phyloP scores from a whole-genome alignment of 306 rosid species.

The Urtica urens region DNA sequence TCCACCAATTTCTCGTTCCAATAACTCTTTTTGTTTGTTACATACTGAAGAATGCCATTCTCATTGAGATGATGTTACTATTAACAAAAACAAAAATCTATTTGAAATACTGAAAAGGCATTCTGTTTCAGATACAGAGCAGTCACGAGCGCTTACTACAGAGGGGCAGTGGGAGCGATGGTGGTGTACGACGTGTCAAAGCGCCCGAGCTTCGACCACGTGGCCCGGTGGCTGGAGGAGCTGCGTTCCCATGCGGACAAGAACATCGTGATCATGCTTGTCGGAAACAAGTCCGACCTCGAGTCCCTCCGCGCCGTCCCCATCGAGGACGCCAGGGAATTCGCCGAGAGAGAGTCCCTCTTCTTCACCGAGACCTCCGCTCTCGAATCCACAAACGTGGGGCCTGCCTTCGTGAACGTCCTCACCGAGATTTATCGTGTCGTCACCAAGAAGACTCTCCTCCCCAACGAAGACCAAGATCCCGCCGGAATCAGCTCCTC shows the following conservation, averaged over 20 bases:
- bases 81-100: no score
- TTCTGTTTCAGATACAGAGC: conserved; percentile 65
- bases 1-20: no score
- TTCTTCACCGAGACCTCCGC: conserved; percentile 93
- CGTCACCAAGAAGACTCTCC: conserved; percentile 50
- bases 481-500: conserved; percentile 53
- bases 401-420: conserved; percentile 61
- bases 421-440: conserved; percentile 65
- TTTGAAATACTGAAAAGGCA: no score
- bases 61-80: no score
- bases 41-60: no score
- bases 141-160: conserved; percentile 87
- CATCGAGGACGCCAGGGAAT: conserved; percentile 56
- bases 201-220: conserved; percentile 62
- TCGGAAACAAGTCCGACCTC: conserved; percentile 89
- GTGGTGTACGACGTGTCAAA: conserved; percentile 80
- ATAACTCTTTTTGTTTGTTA: no score
- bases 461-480: conserved; percentile 41
- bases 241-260: conserved; percentile 63
- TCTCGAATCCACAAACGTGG: conserved; percentile 77
- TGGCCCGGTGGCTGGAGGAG: conserved; percentile 76
- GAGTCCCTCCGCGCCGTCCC: conserved; percentile 60
- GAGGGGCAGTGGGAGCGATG: conserved; percentile 93
- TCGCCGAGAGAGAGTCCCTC: conserved; percentile 61
- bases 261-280: conserved; percentile 68